Conservation (phyloP, 2,329 filamentous ascomycete genomes). For the Ceratocystis smalleyi region DNA sequence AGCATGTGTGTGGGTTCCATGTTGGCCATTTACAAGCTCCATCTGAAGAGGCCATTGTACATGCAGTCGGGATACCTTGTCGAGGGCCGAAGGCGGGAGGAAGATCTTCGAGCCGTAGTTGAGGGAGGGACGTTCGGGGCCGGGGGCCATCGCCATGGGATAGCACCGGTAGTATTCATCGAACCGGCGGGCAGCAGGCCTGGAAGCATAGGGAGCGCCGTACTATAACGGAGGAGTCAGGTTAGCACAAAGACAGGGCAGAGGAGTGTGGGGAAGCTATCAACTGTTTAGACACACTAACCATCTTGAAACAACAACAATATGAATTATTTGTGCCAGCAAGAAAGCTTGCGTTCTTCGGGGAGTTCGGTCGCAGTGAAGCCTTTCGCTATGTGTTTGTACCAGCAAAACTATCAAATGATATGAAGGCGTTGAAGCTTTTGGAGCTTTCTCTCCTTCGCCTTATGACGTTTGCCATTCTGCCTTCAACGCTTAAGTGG, state of each 20-base stretch:
- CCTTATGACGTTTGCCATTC: slow-evolving; percentile 15
- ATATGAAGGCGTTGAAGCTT: background rate
- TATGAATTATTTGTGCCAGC: background rate
- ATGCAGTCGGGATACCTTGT: slow-evolving; percentile 90
- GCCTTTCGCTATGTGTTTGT: no score
- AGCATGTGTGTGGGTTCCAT: slow-evolving; percentile 68
- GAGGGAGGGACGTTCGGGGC: slow-evolving; percentile 70
- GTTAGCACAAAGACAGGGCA: background rate
- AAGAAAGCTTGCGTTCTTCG: no score
- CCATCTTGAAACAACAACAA: slow-evolving; percentile 7
- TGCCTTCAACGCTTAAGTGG: slow-evolving; percentile 11
- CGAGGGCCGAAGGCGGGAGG: slow-evolving; percentile 85
- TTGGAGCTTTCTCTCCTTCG: background rate
- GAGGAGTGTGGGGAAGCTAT: background rate
- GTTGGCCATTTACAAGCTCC: slow-evolving; percentile 81
- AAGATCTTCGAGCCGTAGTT: slow-evolving; percentile 98
- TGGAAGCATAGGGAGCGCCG: slow-evolving; percentile 24
- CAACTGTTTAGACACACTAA: background rate
- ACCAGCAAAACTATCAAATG: no score
- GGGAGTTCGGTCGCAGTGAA: no score
- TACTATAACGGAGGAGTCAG: slow-evolving; percentile 3
- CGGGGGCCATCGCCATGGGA: slow-evolving; percentile 83
- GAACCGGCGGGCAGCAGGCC: slow-evolving; percentile 56
- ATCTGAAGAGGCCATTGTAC: slow-evolving; percentile 97
- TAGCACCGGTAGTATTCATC: slow-evolving; percentile 99